These are phyloP conservation scores for Pichia phayaonensis DNA, from an alignment of 805 yeast species.

Conservation along the genomic window DNA sequence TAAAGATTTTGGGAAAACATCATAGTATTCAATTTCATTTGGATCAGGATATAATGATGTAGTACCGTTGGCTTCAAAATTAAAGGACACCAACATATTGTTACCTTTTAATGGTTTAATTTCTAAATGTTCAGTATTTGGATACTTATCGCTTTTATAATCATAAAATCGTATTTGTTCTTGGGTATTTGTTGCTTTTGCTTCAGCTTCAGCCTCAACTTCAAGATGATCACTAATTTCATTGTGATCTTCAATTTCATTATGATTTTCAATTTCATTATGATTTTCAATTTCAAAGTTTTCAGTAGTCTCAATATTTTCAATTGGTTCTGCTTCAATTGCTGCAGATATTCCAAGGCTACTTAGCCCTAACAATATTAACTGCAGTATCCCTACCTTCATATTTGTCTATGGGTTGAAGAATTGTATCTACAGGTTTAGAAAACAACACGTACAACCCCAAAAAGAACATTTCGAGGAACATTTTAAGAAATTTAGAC, in stretches of 20 bases:
- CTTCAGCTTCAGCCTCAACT: background rate
- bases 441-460: background rate
- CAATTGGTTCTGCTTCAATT: background rate
- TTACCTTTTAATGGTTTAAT: slow-evolving; percentile 71
- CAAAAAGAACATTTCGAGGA: background rate
- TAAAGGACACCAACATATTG: slow-evolving; percentile 60
- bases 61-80: slow-evolving; percentile 56
- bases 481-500: no score
- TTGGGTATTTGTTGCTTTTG: background rate
- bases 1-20: slow-evolving; percentile 70
- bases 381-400: background rate
- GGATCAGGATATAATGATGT: slow-evolving; percentile 17
- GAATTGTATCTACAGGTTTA: background rate
- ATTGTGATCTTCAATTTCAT: background rate
- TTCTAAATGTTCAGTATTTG: slow-evolving; percentile 54
- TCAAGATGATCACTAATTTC: background rate
- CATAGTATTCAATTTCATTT: slow-evolving; percentile 38
- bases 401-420: background rate
- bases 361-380: background rate
- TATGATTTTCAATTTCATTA: background rate
- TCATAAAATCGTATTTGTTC: slow-evolving; percentile 1
- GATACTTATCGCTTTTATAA: slow-evolving; percentile 21
- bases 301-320: background rate
- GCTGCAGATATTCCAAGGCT: background rate
- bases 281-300: background rate